Evolutionary conservation across 2,329 filamentous ascomycete species (phyloP), one percentile per base, ranked within the genome.

Genomic region (Xylaria digitata): DNA sequence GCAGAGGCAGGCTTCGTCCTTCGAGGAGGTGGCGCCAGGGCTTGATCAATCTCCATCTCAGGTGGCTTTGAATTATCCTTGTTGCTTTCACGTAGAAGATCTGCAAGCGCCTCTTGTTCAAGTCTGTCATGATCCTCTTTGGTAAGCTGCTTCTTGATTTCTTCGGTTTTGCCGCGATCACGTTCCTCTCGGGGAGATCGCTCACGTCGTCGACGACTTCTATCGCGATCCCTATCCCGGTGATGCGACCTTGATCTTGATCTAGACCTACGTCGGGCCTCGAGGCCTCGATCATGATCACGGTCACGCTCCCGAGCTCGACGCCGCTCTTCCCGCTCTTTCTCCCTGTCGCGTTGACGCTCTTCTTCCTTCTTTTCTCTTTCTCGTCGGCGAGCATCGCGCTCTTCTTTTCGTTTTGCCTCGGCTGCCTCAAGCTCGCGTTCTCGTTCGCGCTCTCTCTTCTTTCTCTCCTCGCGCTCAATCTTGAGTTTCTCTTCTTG

Each of bases 401-500:
- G 78, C 68, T 86, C 84, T 62, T 82, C 82, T 64, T 84, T 82
- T 6, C 84, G 81, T 70, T 84, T 84, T 4, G 80, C 73, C 66
- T 86, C 84, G 6, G 83, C 83, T 54, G 83, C 81, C 62, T 85
- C 83, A 3, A 80, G 78, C 69, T 85, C 83, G 21, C 79, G 80
- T 66, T 85, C 84, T 56, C 81, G 80, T 70, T 84, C 83, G 30
- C 79, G 81, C 65, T 85, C 84, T 34, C 81, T 78, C 60, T 80
- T 81, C 73, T 83, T 84, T 42, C 84, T 85, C 78, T 87, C 84
- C 75, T 89, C 85, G 30, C 81, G 82, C 46, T 86, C 85, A 49
- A 88, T 86, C 61, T 85, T 84, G 32, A 82, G 82, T 74, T 88
- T 88, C 77, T 90, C 87, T 74, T 87, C 89, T 62, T 90, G 85